Evolutionary conservation across 164 flowering plant genomes (phyloP).

Genomic region (Aristolochia contorta): DNA sequence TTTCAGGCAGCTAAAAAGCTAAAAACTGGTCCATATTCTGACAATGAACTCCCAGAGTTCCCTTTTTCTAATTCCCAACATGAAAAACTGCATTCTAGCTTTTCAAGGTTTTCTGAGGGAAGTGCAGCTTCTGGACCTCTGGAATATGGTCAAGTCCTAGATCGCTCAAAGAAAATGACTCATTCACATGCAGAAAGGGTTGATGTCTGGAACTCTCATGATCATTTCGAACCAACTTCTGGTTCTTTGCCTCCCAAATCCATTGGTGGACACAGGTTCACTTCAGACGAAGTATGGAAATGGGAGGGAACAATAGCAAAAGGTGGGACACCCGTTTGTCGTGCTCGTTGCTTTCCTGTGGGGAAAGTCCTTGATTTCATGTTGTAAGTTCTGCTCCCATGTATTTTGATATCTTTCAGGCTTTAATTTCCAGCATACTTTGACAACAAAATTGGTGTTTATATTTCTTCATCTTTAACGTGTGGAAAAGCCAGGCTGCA

Average conservation of each 20-base stretch:
- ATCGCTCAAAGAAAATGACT: conserved; percentile 16
- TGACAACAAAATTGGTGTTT: no score
- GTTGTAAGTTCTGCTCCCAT: conserved; percentile 51
- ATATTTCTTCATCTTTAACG: no score
- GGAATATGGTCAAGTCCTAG: conserved; percentile 26
- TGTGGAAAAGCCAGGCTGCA: no score
- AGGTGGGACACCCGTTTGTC: conserved; percentile 91
- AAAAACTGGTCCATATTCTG: conserved; percentile 40
- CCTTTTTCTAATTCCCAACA: conserved; percentile 44
- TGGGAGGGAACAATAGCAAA: conserved; percentile 97
- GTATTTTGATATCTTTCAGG: not conserved
- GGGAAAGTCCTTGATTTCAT: conserved; percentile 61
- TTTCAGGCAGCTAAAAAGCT: conserved; percentile 55
- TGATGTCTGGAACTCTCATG: conserved; percentile 34
- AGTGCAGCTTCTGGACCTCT: conserved; percentile 27
- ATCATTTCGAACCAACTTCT: conserved; percentile 30
- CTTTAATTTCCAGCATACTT: no score
- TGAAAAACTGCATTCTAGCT: conserved; percentile 23
- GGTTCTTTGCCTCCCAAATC: conserved; percentile 29
- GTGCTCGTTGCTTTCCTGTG: conserved; percentile 95
- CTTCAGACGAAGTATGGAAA: conserved; percentile 73
- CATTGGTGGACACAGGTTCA: conserved; percentile 29
- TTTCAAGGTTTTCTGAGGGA: conserved; percentile 27
- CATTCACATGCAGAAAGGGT: conserved; percentile 28
- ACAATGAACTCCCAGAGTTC: conserved; percentile 71